These are phyloP conservation scores for Ophiognomonia clavigignenti-juglandacearum DNA, from an alignment of 2,329 filamentous ascomycete genomes.

Conservation along the genomic window DNA sequence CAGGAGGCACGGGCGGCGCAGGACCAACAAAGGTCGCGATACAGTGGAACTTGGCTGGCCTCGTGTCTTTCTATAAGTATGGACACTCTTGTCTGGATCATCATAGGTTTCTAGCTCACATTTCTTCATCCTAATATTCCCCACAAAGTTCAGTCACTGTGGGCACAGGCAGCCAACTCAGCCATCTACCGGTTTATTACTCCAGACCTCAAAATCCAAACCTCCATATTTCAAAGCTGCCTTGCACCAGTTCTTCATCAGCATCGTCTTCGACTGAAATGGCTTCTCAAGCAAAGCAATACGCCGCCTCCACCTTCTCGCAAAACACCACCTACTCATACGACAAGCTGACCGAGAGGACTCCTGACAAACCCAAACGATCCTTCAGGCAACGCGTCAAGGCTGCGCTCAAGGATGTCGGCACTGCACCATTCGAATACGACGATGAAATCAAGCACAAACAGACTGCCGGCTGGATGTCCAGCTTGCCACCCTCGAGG, in stretches of 20 bases:
- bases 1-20: too few species aligned
- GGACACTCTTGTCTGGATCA: background rate
- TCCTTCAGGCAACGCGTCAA: constrained; percentile 13
- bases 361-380: constrained; percentile 10
- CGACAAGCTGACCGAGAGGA: constrained; percentile 20
- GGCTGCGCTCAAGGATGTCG: constrained; percentile 15
- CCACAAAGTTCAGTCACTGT: background rate
- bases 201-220: background rate
- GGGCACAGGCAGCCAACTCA: background rate
- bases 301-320: constrained; percentile 26
- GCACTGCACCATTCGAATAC: constrained; percentile 13
- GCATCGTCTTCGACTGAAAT: constrained; percentile 8
- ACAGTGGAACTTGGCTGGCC: too few species aligned
- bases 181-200: background rate
- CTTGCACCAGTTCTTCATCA: background rate
- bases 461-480: constrained; percentile 1
- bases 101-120: background rate
- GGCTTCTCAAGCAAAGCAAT: constrained; percentile 23
- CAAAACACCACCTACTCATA: constrained; percentile 27
- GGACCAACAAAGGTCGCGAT: too few species aligned
- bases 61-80: constrained; percentile 14
- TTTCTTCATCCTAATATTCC: background rate
- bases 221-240: background rate
- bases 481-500: constrained; percentile 8
- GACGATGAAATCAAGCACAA: constrained; percentile 9